phyloP scores from a whole-genome alignment of 2,329 filamentous ascomycete species.

The Aspergillus floridensis region DNA sequence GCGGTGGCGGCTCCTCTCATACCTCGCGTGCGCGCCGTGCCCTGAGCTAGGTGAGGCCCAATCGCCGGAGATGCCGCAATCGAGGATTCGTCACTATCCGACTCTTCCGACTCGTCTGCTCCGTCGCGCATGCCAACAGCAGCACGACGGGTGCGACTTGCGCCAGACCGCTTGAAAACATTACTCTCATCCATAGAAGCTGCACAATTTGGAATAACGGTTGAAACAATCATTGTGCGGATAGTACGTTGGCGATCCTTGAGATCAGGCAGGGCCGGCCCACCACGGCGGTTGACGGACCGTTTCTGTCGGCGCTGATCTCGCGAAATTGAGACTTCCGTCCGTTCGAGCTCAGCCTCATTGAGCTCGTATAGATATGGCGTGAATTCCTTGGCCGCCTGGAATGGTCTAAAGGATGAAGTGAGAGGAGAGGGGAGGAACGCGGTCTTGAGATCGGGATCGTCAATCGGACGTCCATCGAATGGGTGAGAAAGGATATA shows the following conservation, averaged over 20 bases:
- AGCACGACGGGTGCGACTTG: slow-evolving; percentile 58
- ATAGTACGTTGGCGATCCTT: slow-evolving; percentile 93
- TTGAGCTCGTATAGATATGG: slow-evolving; percentile 93
- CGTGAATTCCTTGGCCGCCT: slow-evolving; percentile 89
- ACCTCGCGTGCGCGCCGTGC: slow-evolving; percentile 79
- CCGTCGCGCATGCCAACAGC: slow-evolving; percentile 57
- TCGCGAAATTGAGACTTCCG: slow-evolving; percentile 87
- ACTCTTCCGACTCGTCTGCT: slow-evolving; percentile 79
- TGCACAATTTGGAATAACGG: slow-evolving; percentile 84
- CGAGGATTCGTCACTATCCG: slow-evolving; percentile 84
- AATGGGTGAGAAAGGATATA: slow-evolving; percentile 94
- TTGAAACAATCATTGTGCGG: slow-evolving; percentile 86
- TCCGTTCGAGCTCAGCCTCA: slow-evolving; percentile 83
- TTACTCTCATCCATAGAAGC: slow-evolving; percentile 77
- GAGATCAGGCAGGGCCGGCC: slow-evolving; percentile 89
- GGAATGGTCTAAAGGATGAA: slow-evolving; percentile 81
- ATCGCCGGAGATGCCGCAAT: slow-evolving; percentile 76
- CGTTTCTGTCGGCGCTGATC: slow-evolving; percentile 94
- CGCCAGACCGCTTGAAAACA: slow-evolving; percentile 75
- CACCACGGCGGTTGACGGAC: slow-evolving; percentile 88
- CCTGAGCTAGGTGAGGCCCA: slow-evolving; percentile 62
- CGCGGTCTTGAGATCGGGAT: slow-evolving; percentile 79
- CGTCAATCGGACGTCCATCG: slow-evolving; percentile 88
- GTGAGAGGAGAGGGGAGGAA: slow-evolving; percentile 83
- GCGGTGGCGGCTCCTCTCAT: slow-evolving; percentile 86